These are phyloP conservation scores for Phytophthora pisi DNA, from an alignment of 352 stramenopile genomes.

Conservation along the genomic window DNA sequence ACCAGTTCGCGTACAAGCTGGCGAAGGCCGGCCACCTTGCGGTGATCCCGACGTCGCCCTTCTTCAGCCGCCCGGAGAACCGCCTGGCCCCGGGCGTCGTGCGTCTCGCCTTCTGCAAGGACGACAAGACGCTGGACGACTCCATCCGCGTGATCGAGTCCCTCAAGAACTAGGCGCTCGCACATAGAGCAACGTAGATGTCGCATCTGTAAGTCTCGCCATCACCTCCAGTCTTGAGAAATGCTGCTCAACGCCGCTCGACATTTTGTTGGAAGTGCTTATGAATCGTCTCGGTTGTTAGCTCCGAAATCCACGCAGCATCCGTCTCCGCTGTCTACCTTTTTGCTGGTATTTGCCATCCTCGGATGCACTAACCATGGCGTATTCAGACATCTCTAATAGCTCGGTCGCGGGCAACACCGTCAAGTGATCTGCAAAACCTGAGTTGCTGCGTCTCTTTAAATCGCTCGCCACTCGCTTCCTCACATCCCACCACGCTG, in stretches of 20 bases:
- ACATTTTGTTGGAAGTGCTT: slow-evolving; percentile 45
- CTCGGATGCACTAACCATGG: too few relatives aligned
- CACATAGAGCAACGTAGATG: slow-evolving; percentile 28
- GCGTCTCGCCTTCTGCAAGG: slow-evolving; percentile 97
- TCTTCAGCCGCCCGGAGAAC: slow-evolving; percentile 90
- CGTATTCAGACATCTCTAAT: neutral
- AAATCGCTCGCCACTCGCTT: neutral
- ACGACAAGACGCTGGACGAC: slow-evolving; percentile 92
- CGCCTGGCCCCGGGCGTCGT: slow-evolving; percentile 76
- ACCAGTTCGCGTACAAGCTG: slow-evolving; percentile 91
- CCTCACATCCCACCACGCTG: neutral
- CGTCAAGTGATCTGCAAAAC: neutral
- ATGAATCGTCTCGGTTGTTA: slow-evolving; percentile 56
- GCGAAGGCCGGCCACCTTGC: slow-evolving; percentile 91
- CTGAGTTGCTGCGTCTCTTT: neutral
- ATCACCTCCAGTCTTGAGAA: slow-evolving; percentile 6
- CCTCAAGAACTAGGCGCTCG: slow-evolving; percentile 39
- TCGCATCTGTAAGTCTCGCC: slow-evolving; percentile 18
- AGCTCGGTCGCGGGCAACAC: neutral
- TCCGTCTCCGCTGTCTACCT: too few relatives aligned
- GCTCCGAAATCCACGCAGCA: slow-evolving; percentile 78
- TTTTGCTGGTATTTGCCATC: too few relatives aligned
- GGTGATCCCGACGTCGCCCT: slow-evolving; percentile 94
- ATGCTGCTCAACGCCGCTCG: slow-evolving; percentile 14
- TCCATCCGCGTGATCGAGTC: slow-evolving; percentile 82